Evolutionary conservation across 768 basidiomycete genomes (phyloP), one percentile per base, ranked within the genome.

Genomic region (Cantharellus cinnabarinus): DNA sequence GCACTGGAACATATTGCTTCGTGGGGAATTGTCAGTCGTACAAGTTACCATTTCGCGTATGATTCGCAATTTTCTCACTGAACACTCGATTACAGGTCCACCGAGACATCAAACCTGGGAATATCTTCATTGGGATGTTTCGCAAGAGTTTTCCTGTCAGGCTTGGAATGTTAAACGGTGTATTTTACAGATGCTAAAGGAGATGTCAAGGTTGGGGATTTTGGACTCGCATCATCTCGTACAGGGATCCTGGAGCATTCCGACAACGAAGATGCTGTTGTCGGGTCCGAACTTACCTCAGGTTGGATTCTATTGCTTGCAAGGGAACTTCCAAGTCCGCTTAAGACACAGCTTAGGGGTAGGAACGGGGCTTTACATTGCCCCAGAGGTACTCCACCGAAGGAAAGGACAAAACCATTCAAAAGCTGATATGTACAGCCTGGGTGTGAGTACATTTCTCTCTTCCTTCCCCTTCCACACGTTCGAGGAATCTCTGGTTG

Each of bases 401-500:
- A 77, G 72, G 64, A 76, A 73, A 52, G 77, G 62, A 55, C 60
- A 71, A 58, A 84, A 88, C 66, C 87, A 89, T 63, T 79, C 74
- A 41, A 94, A 93, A 66, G 91, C 89, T 0, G 93, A 97, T 65
- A 83, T 97, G 77, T 97, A 93, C 67, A 90, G 89, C 68, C 77
- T 94, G 5, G 93, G 91, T 34, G 89, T 89, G 67, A 57, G 81
- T 34, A 41, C 37, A 37, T 4, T 38, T 37, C 5, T 29, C 29
- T 56, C 40, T 4, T 41, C n/a, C 42, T 37, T 10, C 3, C 39
- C 44, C 5, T 4, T 37, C 7, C 14, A 7, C 15, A 58, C 2
- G 0, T 1, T 35, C 41, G 34, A 20, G 7, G 41, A 20, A 5
- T 41, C 34, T 20, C 51, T 42, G 50, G 5, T 20, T n/a, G 37